These are phyloP conservation scores for Opeltia flavorubescens DNA, from an alignment of 495 filamentous ascomycete genomes.

Conservation along the genomic window DNA sequence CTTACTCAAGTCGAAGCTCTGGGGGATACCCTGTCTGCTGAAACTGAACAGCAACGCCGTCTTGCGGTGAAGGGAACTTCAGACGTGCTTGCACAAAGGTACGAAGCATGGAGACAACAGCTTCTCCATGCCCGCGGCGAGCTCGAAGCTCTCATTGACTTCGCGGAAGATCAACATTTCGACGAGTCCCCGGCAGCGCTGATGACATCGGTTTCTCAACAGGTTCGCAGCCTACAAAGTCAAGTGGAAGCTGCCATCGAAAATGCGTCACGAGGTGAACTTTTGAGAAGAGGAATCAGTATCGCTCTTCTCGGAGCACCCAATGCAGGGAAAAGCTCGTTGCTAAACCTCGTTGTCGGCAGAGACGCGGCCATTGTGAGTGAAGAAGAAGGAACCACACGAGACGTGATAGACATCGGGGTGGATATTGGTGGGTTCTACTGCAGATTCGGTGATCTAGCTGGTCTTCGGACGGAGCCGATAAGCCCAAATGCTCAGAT, in stretches of 20 bases:
- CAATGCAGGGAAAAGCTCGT: slow-evolving; percentile 88
- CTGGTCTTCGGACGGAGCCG: slow-evolving; percentile 44
- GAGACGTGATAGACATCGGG: slow-evolving; percentile 86
- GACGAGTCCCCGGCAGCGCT: slow-evolving; percentile 71
- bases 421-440: slow-evolving; percentile 82
- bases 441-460: slow-evolving; percentile 83
- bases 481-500: slow-evolving; percentile 18
- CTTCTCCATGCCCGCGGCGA: slow-evolving; percentile 76
- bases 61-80: slow-evolving; percentile 68
- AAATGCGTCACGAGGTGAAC: slow-evolving; percentile 71
- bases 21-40: slow-evolving; percentile 68
- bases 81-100: slow-evolving; percentile 55
- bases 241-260: slow-evolving; percentile 52
- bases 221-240: slow-evolving; percentile 43
- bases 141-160: slow-evolving; percentile 91
- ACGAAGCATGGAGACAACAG: slow-evolving; percentile 69
- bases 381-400: slow-evolving; percentile 76
- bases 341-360: slow-evolving; percentile 85
- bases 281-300: slow-evolving; percentile 73
- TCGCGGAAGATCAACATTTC: slow-evolving; percentile 93
- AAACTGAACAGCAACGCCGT: slow-evolving; percentile 86
- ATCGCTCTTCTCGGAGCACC: slow-evolving; percentile 80
- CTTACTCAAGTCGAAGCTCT: slow-evolving; percentile 91
- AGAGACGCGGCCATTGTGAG: slow-evolving; percentile 92
- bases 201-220: slow-evolving; percentile 46